Evolutionary conservation across 352 stramenopile species (phyloP).

Genomic region (Aphanomyces astaci): DNA sequence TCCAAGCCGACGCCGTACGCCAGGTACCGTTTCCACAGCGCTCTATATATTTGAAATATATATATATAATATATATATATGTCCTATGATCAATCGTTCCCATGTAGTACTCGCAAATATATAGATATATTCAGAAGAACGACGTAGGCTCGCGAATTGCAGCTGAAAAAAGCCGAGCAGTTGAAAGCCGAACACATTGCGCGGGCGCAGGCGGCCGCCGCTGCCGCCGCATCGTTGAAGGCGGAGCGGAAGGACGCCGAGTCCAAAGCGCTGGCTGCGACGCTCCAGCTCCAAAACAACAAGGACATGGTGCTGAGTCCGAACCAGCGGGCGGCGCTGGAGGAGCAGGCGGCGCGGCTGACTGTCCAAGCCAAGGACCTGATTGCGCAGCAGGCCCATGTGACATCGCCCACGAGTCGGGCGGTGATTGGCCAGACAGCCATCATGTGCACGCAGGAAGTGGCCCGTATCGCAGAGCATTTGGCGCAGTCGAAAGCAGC

Average conservation of each 20-base stretch:
- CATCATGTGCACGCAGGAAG: conserved; percentile 43
- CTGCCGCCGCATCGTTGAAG: not conserved
- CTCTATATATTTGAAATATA: too few relatives aligned
- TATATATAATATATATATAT: too few relatives aligned
- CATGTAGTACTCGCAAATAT: too few relatives aligned
- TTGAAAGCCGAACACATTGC: not conserved
- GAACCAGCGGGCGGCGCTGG: conserved; percentile 55
- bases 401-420: conserved; percentile 56
- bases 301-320: conserved; percentile 32
- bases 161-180: conserved; percentile 34
- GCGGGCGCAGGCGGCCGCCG: not conserved
- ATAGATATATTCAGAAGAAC: too few relatives aligned
- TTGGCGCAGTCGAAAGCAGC: conserved; percentile 74
- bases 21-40: not conserved
- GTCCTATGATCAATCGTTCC: too few relatives aligned
- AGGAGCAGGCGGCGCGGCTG: conserved; percentile 58
- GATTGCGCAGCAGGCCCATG: conserved; percentile 32
- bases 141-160: not conserved
- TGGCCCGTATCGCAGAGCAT: conserved; percentile 58
- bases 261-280: conserved; percentile 55
- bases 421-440: conserved; percentile 66
- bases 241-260: conserved; percentile 5
- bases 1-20: not conserved
- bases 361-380: conserved; percentile 31
- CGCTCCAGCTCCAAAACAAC: conserved; percentile 28